Evolutionary conservation across 2,329 filamentous ascomycete species (phyloP), one percentile per base, ranked within the genome.

Genomic region (Alternaria sp.): DNA sequence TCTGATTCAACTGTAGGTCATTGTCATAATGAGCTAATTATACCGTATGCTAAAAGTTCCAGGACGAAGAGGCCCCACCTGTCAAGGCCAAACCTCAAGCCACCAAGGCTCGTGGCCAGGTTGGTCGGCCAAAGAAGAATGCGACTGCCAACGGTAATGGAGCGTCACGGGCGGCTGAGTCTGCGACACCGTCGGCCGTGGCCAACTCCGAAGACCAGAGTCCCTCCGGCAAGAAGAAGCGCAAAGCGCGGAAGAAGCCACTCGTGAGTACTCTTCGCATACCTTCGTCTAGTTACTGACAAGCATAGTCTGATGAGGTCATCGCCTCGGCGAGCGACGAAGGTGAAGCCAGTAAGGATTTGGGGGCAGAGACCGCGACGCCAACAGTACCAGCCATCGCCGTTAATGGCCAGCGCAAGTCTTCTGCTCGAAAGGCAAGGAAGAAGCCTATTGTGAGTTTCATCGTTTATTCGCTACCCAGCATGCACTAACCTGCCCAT

Each of bases 391-490:
- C 67, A 44, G 57, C 53, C 36, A 57, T 59, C 46, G 55, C 66
- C 28, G 52, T 66, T n/a, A 72, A 69, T 63, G 72, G 69, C 13
- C 62, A 63, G 54, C 73, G 69, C 52, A 75, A 75, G 56, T 73
- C 73, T 36, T 66, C 65, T 51, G 65, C 63, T 30, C 70, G 73
- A 10, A 76, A 68, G 63, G 54, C 67, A 2, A 73, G 68, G 64
- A 78, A 74, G 65, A 76, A 76, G 62, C 73, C 70, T 32, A 65
- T 76, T 9, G 75, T 77, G 67, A 70, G 74, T 63, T 32, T 49
- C 19, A n/a, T 25, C 50, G 9, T 55, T n/a, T 19, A 28, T 43
- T 21, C 32, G n/a, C 32, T 40, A 25, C 52, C 40, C 32, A 32
- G 43, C 56, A 8, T 3, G 44, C 23, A 28, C 55, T 66, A n/a